phyloP scores from a whole-genome alignment of 805 yeast genomes.

The Myxozyma sirexii region DNA sequence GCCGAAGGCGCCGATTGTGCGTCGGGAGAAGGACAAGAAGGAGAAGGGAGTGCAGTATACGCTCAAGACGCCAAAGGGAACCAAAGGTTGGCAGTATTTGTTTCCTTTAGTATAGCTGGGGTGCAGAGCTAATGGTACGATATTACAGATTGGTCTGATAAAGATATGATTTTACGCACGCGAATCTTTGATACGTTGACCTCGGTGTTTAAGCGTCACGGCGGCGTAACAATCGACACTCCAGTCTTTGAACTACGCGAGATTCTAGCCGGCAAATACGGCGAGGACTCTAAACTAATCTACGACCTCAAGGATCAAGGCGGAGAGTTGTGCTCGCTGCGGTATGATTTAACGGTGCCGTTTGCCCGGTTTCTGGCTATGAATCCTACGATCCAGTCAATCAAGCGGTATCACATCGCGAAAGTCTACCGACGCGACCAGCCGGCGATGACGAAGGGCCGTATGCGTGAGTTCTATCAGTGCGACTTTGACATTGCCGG shows the following conservation, averaged over 20 bases:
- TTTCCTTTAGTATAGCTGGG: no score
- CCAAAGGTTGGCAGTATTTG: conserved; percentile 37
- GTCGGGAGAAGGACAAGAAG: conserved; percentile 38
- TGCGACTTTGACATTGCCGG: conserved; percentile 99
- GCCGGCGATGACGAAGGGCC: conserved; percentile 99
- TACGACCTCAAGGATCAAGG: conserved; percentile 98
- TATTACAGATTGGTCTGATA: conserved; percentile 97
- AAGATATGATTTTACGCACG: conserved; percentile 93
- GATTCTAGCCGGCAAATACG: conserved; percentile 94
- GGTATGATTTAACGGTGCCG: conserved; percentile 97
- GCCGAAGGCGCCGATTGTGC: neutral
- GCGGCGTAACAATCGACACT: conserved; percentile 97
- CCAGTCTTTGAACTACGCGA: conserved; percentile 97
- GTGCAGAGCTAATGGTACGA: no score
- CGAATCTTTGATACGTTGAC: conserved; percentile 78
- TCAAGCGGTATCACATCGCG: conserved; percentile 95
- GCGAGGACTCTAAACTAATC: conserved; percentile 96
- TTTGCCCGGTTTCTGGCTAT: conserved; percentile 96
- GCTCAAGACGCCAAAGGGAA: conserved; percentile 93
- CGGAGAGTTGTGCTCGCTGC: conserved; percentile 91
- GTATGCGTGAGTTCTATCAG: conserved; percentile 99
- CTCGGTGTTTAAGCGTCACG: conserved; percentile 84
- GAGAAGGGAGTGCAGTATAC: conserved; percentile 64
- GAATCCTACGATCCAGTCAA: conserved; percentile 78
- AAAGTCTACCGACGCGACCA: conserved; percentile 99